phyloP scores from a whole-genome alignment of 2,329 filamentous ascomycete species.

The Fusarium mexicanum region DNA sequence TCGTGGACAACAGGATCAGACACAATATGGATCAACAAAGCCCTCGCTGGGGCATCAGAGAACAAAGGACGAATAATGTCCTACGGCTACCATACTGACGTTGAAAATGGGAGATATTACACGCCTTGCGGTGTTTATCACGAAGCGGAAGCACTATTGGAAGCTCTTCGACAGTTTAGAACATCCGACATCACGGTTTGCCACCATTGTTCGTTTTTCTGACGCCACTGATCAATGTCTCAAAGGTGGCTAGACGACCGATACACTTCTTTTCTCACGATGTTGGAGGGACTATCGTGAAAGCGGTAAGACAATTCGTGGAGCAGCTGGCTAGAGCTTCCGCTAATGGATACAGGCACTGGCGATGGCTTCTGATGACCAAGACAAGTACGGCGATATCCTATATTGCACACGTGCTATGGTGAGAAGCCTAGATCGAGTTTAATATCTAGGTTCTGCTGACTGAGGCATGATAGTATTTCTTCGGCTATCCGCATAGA shows the following conservation, averaged over 20 bases:
- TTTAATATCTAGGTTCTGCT: rapidly evolving
- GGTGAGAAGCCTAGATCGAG: not conserved
- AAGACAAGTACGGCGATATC: not conserved
- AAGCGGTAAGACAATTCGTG: not conserved
- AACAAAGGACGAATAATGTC: not conserved
- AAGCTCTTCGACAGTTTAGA: not conserved
- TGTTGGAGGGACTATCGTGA: constrained; percentile 10
- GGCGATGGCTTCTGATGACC: not conserved
- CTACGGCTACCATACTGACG: not conserved
- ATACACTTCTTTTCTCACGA: constrained; percentile 17
- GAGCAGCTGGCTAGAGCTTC: not conserved
- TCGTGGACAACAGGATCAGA: not conserved
- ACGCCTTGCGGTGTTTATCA: not conserved
- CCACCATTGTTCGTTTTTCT: not conserved
- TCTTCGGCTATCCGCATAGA: not conserved
- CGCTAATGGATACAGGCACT: not conserved
- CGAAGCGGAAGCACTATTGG: not conserved
- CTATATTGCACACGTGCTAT: not conserved
- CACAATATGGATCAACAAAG: not conserved
- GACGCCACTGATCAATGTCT: not conserved
- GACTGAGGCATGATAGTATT: not conserved
- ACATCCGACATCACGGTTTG: not conserved
- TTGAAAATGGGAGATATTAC: not conserved
- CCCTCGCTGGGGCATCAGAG: not conserved
- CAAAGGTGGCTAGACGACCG: not conserved